Evolutionary conservation across 1,284 basidiomycete species (phyloP).

Genomic region (Ustilago nuda): DNA sequence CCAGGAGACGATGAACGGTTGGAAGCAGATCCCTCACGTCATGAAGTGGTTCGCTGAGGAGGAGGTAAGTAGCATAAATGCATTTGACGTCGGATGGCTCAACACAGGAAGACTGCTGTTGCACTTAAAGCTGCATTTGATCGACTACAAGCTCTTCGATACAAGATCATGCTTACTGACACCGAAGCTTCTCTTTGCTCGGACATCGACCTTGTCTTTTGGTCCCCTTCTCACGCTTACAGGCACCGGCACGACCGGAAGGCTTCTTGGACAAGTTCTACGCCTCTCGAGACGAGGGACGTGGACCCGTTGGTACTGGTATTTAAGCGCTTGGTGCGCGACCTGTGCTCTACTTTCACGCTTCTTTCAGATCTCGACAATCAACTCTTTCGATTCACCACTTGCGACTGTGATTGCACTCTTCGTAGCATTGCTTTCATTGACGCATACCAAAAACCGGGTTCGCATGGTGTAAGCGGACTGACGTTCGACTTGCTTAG

Average conservation of each 20-base stretch:
- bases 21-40: conserved; percentile 79
- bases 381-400: conserved; percentile 13
- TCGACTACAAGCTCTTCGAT: not conserved
- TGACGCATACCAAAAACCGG: not conserved
- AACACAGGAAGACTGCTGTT: not conserved
- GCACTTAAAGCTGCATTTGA: not conserved
- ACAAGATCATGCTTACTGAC: conserved; percentile 14
- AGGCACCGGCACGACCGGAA: conserved; percentile 70
- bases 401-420: conserved; percentile 4
- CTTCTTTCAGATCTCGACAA: conserved; percentile 22
- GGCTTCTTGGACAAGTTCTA: conserved; percentile 87
- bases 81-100: not conserved
- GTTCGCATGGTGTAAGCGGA: not conserved
- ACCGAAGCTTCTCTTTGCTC: conserved; percentile 4
- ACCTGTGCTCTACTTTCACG: conserved; percentile 1
- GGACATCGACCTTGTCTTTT: not conserved
- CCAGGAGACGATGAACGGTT: conserved; percentile 91
- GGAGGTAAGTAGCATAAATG: conserved; percentile 66
- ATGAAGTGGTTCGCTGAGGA: conserved; percentile 71
- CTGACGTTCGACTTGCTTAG: not conserved
- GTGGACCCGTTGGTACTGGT: conserved; percentile 53
- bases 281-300: conserved; percentile 71
- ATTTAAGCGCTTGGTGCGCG: conserved; percentile 23
- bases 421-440: not conserved
- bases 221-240: not conserved